Conservation (phyloP, 768 basidiomycete species). For the Suillus sp. region DNA sequence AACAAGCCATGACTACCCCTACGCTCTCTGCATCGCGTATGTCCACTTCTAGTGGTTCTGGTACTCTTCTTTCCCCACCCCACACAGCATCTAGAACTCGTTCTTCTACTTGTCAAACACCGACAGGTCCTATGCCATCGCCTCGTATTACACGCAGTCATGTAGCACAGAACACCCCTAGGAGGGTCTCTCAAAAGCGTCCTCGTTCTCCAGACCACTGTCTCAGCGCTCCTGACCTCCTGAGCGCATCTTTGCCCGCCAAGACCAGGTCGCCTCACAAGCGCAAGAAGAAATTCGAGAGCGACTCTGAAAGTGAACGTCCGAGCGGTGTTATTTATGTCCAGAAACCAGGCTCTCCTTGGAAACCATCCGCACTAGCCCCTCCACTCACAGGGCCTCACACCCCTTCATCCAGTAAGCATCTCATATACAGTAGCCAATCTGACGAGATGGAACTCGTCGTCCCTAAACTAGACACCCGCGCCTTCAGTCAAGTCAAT, state of each 20-base stretch:
- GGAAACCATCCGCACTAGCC: conserved; percentile 39
- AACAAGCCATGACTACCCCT: conserved; percentile 16
- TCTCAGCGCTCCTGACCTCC: not conserved
- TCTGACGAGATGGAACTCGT: conserved; percentile 64
- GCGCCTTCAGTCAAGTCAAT: conserved; percentile 34
- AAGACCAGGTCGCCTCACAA: conserved; percentile 26
- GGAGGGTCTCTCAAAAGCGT: conserved; percentile 24
- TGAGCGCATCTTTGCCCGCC: conserved; percentile 11
- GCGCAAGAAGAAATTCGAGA: conserved; percentile 22
- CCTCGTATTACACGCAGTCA: conserved; percentile 14
- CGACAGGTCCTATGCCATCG: conserved; percentile 15
- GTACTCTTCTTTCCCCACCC: not conserved
- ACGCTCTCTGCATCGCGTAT: conserved; percentile 28
- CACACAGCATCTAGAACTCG: conserved; percentile 8
- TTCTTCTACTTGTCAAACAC: conserved; percentile 13
- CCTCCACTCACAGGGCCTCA: conserved; percentile 25
- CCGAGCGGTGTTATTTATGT: conserved; percentile 16
- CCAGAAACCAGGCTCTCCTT: conserved; percentile 18
- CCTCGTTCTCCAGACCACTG: conserved; percentile 27
- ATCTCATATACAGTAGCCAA: conserved; percentile 63
- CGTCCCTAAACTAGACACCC: conserved; percentile 28
- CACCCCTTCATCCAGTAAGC: conserved; percentile 23
- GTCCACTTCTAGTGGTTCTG: conserved; percentile 26
- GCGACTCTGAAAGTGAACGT: conserved; percentile 13
- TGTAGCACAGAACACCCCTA: conserved; percentile 18